A percentile compares a stretch with the other conserved stretches of the same genome.
These are phyloP conservation scores for Populus alba DNA, from an alignment of 345 rosid genomes.

Conservation along the genomic window DNA sequence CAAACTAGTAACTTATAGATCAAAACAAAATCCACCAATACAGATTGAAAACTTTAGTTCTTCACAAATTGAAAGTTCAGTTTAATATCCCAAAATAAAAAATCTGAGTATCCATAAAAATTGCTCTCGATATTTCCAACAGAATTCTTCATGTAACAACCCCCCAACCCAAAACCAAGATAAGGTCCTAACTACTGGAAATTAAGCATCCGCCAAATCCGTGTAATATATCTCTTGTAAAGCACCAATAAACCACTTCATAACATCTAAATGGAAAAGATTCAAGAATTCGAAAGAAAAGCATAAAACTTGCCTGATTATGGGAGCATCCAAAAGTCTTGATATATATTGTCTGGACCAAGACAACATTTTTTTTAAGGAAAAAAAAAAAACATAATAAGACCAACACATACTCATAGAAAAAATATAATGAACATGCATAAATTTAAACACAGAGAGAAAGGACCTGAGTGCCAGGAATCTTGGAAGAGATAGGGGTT, in stretches of 20 bases:
- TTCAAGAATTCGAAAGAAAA: background rate
- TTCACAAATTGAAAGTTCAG: too few relatives aligned
- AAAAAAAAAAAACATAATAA: background rate
- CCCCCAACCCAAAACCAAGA: background rate
- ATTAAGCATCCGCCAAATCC: background rate
- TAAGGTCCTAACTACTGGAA: background rate
- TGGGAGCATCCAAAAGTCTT: constrained; percentile 98
- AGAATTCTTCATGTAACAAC: background rate
- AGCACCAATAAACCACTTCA: background rate
- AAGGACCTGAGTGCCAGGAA: constrained; percentile 83
- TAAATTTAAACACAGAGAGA: background rate
- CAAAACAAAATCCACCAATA: too few relatives aligned
- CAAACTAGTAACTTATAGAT: too few relatives aligned
- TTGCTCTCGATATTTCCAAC: too few relatives aligned
- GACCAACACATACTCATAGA: background rate
- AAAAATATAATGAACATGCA: background rate
- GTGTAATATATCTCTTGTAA: background rate
- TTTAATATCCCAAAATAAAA: too few relatives aligned
- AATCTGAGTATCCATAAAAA: too few relatives aligned
- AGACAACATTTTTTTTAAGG: background rate
- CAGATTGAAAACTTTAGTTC: too few relatives aligned
- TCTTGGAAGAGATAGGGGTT: constrained; percentile 36
- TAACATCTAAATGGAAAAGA: background rate
- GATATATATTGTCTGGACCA: constrained; percentile 61
- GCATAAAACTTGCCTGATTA: constrained; percentile 60